Base-by-base conservation (phyloP, 2,329 filamentous ascomycete species). In the Endothia cerciana region DNA sequence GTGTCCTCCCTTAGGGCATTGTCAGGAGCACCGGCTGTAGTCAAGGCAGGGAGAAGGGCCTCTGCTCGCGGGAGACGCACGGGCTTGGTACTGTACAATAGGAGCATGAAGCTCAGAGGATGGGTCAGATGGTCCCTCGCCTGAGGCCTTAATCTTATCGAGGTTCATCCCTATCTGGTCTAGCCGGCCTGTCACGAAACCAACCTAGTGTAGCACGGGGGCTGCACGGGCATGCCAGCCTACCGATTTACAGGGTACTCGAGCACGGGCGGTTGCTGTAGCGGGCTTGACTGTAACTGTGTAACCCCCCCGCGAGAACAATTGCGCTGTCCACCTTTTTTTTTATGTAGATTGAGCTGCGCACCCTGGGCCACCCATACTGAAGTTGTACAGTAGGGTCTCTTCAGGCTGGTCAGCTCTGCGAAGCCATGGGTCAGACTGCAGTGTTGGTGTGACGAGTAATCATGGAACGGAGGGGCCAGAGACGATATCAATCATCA, bases 61-160 rank as follows among this genome's bases (percentile, higher is more conserved):
- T 36, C 51, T 30, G 28, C 28, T 10, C 4, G 19, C n/a, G 45
- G 51, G 30, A 56, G 28, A 56, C n/a, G 17, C 53, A 38, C 6
- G 53, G 19, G 30, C 28, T 55, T 55, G 28, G 51, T 19, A 56
- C n/a, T n/a, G n/a, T n/a, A n/a, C n/a, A n/a, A n/a, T n/a, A n/a
- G 55, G 13, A 40, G n/a, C 56, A 40, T 45, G 57, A 60, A 33
- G 40, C 57, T 19, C 25, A 60, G n/a, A n/a, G n/a, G n/a, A n/a
- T n/a, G n/a, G 28, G 17, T 55, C 13, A 30, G 33, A 60, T 47
- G 25, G 7, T 45, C 22, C 57, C 28, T 45, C 43, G 30, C 58
- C 57, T 49, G 40, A 25, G 6, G 58, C 41, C 58, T 60, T 60
- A 60, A 41, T 25, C 58, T 60, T 60, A 60, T 60, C 58, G 58